Base-by-base conservation (phyloP, 2,329 filamentous ascomycete genomes). In the Blastomyces emzantsi region DNA sequence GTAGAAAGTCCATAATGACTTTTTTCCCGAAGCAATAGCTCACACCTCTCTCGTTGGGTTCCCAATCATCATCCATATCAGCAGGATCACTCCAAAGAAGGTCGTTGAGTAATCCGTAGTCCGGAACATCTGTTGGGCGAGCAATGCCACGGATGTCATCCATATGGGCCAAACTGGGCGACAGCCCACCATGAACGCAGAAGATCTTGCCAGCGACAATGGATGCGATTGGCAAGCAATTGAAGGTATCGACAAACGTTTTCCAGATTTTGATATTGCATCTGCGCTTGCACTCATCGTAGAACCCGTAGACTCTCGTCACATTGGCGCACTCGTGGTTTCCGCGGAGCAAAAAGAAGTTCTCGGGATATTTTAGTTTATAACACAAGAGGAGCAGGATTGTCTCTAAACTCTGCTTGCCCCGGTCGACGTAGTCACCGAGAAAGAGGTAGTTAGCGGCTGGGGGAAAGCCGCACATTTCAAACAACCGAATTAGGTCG, bases 251-350 rank as follows among this genome's bases (percentile, higher is more conserved):
- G 61, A 96, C 88, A 73, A 97, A 97, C 0, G 91, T 95, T 81
- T 97, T 97, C 93, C 93, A 97, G 63, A 96, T 87, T 80, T 97
- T 97, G 75, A 97, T 90, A 73, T 96, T 97, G 80, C 90, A 96
- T 66, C 93, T 85, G 68, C 93, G 85, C 80, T 97, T 97, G 83
- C 93, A 97, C 75, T 97, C 93, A 72, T 97, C 93, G 79, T 97
- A 97, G 77, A 97, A 97, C 2, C 93, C 93, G 76, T 97, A 97
- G 45, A 97, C 91, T 65, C 93, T 85, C 17, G 92, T 97, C 62
- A 97, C 92, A 69, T 96, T 96, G 70, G 93, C 93, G 77, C 93
- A 97, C 76, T 97, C 93, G 77, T 97, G 93, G 73, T 97, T 97
- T 63, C 93, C 93, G 64, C 93, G 87, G 28, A 97, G 81, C 58